Evolutionary conservation across 2,329 filamentous ascomycete genomes (phyloP), one percentile per base, ranked within the genome.

Genomic region (Fusarium tuaranense): DNA sequence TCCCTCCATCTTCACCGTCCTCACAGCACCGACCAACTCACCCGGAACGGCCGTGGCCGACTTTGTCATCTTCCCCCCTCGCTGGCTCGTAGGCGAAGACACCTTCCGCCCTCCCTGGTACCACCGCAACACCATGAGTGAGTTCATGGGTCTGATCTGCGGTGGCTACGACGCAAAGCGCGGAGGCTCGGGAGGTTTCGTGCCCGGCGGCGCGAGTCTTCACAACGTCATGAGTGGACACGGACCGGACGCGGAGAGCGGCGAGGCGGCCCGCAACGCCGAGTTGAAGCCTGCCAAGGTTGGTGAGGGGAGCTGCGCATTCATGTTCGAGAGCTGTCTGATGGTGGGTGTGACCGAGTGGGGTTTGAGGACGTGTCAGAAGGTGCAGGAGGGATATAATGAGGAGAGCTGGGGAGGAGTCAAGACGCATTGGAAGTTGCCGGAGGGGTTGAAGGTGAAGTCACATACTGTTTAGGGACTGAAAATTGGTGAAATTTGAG

Each of bases 401-500:
- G 90, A 92, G 67, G 93, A 97, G 85, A 95, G 93, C 81, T 98
- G 95, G 95, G 91, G 87, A 32, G 88, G 88, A 0, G 84, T 94
- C 63, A 89, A 90, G 82, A 87, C 91, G 51, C 89, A 93, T 79
- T 93, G 92, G 87, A 83, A 84, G 78, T 78, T 78, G 77, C 85
- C 87, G 0, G 82, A 83, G 39, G 84, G 81, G 1, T 66, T 76
- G 36, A 70, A 80, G 68, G 78, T 82, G 13, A 79, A 77, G 61
- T 63, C 70, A 14, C 78, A 79, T 41, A 69, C 76, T 18, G 59
- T 76, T 4, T 76, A 55, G 25, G 41, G 25, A 12, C 22, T 34
- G 61, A 44, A 48, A 67, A 69, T 53, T 25, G 41, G 30, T 12
- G 36, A 34, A 1, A 34, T 34, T 34, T 34, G 32, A 34, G 32